Base-by-base conservation (phyloP, 305 asterid species). In the Solanum hybrid region DNA sequence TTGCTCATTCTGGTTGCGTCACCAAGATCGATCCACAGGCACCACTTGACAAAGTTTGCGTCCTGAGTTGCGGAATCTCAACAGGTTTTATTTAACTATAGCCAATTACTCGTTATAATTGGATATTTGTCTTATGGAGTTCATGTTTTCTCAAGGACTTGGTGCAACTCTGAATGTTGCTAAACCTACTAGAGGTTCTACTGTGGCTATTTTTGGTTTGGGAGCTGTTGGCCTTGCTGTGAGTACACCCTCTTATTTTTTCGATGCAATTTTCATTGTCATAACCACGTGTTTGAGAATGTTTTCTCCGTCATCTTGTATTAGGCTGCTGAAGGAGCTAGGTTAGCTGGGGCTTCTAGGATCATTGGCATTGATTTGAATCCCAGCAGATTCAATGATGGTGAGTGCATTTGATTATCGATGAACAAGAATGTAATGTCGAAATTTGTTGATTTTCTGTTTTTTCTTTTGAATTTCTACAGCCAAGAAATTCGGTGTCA, bases 401-500 rank as follows among this genome's bases (percentile, higher is more conserved):
- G 99, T 95, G 86, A 64, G 85, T 40, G 34, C 34, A 27, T 27
- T 56, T 29, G 38, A 34, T 32, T 42, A 5, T 29, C 7, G 9
- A 29, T 31, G 2, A 2, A 6, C 42, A 19, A 19, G 31, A 84
- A 17, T 31, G 32, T 79, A 3, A 38, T 24, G 71, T 8, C 71
- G 3, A 37, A 77, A 26, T 72, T 34, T 32, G 15, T 22, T 71
- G 22, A 15, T 35, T 72, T 35, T 10, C 64, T 35, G 64, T 12
- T 42, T 37, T 37, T 82, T 36, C 42, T 88, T 3, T 73, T 35
- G 37, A 31, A 6, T 85, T 36, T 76, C 2, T 81, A 91, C 95
- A 96, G 98, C 99, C 40, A 95, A 91, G 94, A 93, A 93, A 31
- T 96, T 96, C 87, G 99, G 99, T 7, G 94, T 94, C 72, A 95